Base-by-base conservation (phyloP, 352 stramenopile genomes). In the Phytophthora megakarya region DNA sequence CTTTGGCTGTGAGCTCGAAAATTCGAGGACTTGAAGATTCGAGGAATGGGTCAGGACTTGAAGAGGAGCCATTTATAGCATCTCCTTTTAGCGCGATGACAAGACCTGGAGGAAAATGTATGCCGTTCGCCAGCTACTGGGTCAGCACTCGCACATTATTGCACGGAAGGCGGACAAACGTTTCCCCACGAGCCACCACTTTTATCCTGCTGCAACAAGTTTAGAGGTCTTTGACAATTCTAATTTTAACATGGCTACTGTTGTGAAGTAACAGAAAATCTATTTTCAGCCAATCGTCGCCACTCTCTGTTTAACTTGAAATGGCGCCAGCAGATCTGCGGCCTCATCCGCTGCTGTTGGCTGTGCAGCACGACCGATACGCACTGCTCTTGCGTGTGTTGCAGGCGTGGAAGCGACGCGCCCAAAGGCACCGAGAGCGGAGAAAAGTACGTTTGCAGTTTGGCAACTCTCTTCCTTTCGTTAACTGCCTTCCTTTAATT, bases 281-380 rank as follows among this genome's bases (percentile, higher is more conserved):
- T 13, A 21, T 12, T 65, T 70, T 48, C 19, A 52, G 26, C 55
- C 47, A 66, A 70, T 68, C 52, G 26, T 22, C 26, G 12, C 22
- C 9, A 21, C 10, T 23, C 38, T 28, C 9, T 18, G 9, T 18
- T 30, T 19, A 35, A 35, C 13, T 11, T 12, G 13, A 35, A 11
- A 44, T 55, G 47, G 12, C 19, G 11, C 16, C 21, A 12, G 2
- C 13, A 3, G 16, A n/a, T n/a, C n/a, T n/a, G n/a, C n/a, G n/a
- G n/a, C n/a, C n/a, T n/a, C n/a, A n/a, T n/a, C n/a, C n/a, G 22
- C n/a, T 68, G 21, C 40, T 52, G 48, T 49, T 74, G 3, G 47
- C 54, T 13, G 18, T 23, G n/a, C 73, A 78, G 8, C 64, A 80
- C 44, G 65, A 65, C 13, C 73, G 70, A 26, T 75, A 72, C 40